These are phyloP conservation scores for Phytophthora sojae DNA, from an alignment of 352 stramenopile genomes.

Conservation along the genomic window DNA sequence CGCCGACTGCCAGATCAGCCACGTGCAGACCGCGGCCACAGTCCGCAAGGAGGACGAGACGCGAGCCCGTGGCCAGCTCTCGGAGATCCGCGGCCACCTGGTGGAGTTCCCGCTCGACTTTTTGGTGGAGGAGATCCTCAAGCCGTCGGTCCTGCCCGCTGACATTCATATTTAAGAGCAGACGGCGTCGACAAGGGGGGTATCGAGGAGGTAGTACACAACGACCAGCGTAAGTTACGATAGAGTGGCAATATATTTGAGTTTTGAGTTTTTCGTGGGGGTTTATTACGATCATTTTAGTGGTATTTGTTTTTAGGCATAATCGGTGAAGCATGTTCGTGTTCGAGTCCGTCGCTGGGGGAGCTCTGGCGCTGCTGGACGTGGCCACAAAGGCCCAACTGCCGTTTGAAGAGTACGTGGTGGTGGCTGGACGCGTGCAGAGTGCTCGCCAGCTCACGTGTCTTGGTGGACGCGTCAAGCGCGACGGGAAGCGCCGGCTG, in stretches of 20 bases:
- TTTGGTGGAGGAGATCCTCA: constrained; percentile 84
- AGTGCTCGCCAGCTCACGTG: constrained; percentile 61
- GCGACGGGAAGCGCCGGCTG: constrained; percentile 46
- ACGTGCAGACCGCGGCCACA: constrained; percentile 83
- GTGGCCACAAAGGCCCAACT: constrained; percentile 56
- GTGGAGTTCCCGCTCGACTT: constrained; percentile 90
- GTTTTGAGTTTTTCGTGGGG: constrained; percentile 16
- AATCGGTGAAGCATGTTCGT: constrained; percentile 48
- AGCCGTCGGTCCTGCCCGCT: constrained; percentile 80
- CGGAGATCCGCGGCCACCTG: constrained; percentile 84
- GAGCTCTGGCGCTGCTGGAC: constrained; percentile 40
- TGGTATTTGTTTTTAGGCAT: constrained; percentile 6
- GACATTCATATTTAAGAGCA: constrained; percentile 88
- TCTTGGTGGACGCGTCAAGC: constrained; percentile 65
- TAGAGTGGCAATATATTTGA: constrained; percentile 12
- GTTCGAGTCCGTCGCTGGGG: constrained; percentile 37
- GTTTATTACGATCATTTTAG: background rate
- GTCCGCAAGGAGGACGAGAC: constrained; percentile 85
- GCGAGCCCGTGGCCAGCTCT: constrained; percentile 72
- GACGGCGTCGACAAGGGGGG: constrained; percentile 4
- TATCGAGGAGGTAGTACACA: background rate
- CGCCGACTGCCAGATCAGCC: constrained; percentile 82
- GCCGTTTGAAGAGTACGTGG: constrained; percentile 64
- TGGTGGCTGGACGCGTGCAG: constrained; percentile 54
- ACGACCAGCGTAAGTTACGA: constrained; percentile 5